A percentile compares a stretch with the other conserved stretches of the same genome.
These are phyloP conservation scores for Udeniomyces megalosporus DNA, from an alignment of 768 basidiomycete species.

Conservation along the genomic window DNA sequence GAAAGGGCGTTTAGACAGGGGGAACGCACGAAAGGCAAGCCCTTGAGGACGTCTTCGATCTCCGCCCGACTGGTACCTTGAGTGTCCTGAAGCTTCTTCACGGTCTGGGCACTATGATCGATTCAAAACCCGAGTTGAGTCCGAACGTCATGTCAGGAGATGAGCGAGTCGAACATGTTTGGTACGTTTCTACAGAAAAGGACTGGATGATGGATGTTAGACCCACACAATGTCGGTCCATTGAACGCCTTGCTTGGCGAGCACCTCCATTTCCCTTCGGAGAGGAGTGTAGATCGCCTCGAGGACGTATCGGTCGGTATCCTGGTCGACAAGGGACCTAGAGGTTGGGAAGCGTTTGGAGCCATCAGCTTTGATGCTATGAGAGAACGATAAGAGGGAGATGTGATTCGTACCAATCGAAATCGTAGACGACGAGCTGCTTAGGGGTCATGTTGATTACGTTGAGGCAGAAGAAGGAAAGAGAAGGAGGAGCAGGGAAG, in stretches of 20 bases:
- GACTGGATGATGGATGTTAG: neutral
- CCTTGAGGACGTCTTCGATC: slow-evolving; percentile 58
- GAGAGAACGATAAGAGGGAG: neutral
- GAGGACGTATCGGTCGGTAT: slow-evolving; percentile 76
- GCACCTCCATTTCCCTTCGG: slow-evolving; percentile 59
- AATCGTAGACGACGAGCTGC: slow-evolving; percentile 84
- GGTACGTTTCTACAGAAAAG: too few species aligned
- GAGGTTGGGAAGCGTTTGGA: slow-evolving; percentile 3
- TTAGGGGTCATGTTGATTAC: neutral
- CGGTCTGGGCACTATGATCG: slow-evolving; percentile 48
- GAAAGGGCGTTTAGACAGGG: neutral
- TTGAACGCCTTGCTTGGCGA: slow-evolving; percentile 44
- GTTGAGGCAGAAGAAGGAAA: too few species aligned
- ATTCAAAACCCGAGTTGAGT: too few species aligned
- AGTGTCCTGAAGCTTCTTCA: slow-evolving; percentile 52
- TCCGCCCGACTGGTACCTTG: slow-evolving; percentile 51
- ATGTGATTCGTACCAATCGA: slow-evolving; percentile 57
- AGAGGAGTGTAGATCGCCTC: slow-evolving; percentile 64
- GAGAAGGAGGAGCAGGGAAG: neutral
- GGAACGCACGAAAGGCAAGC: slow-evolving; percentile 67
- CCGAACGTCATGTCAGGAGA: too few species aligned
- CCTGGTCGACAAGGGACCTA: slow-evolving; percentile 61
- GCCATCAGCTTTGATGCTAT: neutral
- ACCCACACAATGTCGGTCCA: slow-evolving; percentile 92
- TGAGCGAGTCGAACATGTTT: neutral